phyloP scores from a whole-genome alignment of 2,329 filamentous ascomycete genomes.

The Lithohypha guttulata region DNA sequence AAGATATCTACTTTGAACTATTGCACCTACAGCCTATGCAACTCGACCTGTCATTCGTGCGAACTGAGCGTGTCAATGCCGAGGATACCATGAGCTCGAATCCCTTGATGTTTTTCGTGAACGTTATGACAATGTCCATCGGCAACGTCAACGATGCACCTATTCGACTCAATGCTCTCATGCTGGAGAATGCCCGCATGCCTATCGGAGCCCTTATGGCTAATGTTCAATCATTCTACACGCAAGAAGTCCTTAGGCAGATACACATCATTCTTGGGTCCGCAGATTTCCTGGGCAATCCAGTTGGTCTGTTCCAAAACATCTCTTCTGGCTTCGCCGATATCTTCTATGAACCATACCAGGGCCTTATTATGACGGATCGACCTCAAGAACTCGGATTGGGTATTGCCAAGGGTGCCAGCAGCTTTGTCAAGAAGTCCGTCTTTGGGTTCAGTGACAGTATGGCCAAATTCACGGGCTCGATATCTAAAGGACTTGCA shows the following conservation, averaged over 20 bases:
- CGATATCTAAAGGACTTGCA: conserved; percentile 89
- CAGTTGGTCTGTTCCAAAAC: conserved; percentile 95
- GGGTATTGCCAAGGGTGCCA: conserved; percentile 91
- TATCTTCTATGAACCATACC: conserved; percentile 96
- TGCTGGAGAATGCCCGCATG: conserved; percentile 89
- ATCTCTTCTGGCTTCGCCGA: conserved; percentile 94
- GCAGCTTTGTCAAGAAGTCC: conserved; percentile 95
- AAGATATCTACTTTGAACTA: conserved; percentile 96
- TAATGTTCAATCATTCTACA: conserved; percentile 89
- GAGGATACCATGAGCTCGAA: conserved; percentile 88
- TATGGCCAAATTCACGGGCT: conserved; percentile 95
- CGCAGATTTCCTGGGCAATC: conserved; percentile 94
- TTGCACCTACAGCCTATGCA: conserved; percentile 98
- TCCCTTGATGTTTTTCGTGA: conserved; percentile 97
- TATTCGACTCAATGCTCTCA: conserved; percentile 80
- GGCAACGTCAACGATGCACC: conserved; percentile 98
- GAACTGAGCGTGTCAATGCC: conserved; percentile 90
- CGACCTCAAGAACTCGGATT: conserved; percentile 88
- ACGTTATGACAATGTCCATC: conserved; percentile 98
- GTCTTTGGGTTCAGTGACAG: conserved; percentile 96
- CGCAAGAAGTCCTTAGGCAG: conserved; percentile 89
- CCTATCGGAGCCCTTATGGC: conserved; percentile 73
- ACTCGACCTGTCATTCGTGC: conserved; percentile 90
- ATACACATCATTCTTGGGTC: conserved; percentile 96
- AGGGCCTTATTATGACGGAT: conserved; percentile 92